Evolutionary conservation across 2,329 filamentous ascomycete genomes (phyloP), one percentile per base, ranked within the genome.

Genomic region (Colletotrichum camelliae): DNA sequence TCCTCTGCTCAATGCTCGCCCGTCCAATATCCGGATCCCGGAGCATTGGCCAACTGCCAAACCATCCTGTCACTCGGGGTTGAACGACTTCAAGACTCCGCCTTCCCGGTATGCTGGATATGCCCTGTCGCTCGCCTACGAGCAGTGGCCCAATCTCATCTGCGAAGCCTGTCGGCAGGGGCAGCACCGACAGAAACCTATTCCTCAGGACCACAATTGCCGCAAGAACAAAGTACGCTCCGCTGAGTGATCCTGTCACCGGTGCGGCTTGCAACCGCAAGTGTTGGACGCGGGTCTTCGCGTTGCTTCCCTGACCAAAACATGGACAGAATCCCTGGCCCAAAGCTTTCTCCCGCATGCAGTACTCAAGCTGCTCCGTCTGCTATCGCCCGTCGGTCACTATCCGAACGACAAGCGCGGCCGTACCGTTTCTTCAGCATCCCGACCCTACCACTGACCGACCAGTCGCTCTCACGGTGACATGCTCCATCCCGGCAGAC

Each of bases 31-130:
- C 43, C 39, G n/a, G 9, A 33, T 57, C n/a, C 29, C 31, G 18
- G 29, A 70, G 68, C 72, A 72, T 21, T 65, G 72, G 31, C 72
- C 72, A 72, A 9, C 72, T 72, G 61, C 57, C 72, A 55, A 29
- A 58, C 18, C 33, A 9, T 52, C 29, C 48, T 58, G 48, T 33
- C 24, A 43, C 24, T n/a, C n/a, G 52, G 67, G 39, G 24, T 48
- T 39, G 18, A 31, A 61, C 21, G 21, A 60, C n/a, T 10, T 60
- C 35, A 37, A 29, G 61, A 31, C 57, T 64, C 71, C 71, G 64
- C 43, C 69, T 48, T 64, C 57, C 70, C 69, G 58, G 70, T 52
- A 31, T 33, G 57, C 48, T 73, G 73, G 73, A 35, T 65, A 39
- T 18, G 15, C 73, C 69, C 70, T 65, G 35, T 57, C 67, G 48